Percentiles rank a stretch among this genome's conserved stretches.
Evolutionary conservation across 1,284 basidiomycete genomes (phyloP).

Genomic region (Apiotrichum brassicae): DNA sequence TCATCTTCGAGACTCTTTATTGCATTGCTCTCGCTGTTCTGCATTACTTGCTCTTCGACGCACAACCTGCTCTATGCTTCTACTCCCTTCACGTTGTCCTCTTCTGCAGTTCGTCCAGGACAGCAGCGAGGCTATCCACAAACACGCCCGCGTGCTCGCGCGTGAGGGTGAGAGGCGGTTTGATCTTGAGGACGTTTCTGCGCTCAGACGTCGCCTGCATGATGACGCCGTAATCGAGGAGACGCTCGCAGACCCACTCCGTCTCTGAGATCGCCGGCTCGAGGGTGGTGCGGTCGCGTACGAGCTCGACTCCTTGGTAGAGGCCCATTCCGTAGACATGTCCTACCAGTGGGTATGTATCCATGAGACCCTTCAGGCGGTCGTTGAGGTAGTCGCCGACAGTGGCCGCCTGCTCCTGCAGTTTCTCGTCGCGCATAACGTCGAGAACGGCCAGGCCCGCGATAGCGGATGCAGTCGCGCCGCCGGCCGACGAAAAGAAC

Average conservation of each 20-base stretch:
- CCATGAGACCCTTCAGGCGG: neutral
- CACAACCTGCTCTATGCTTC: no score
- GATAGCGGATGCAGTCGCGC: slow-evolving; percentile 17
- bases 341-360: neutral
- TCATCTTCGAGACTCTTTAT: no score
- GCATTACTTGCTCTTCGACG: no score
- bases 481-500: slow-evolving; percentile 22
- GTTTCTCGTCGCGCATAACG: slow-evolving; percentile 7
- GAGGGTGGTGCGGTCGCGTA: neutral
- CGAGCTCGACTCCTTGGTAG: slow-evolving; percentile 16
- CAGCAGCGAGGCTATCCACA: slow-evolving; percentile 3
- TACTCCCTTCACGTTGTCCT: no score
- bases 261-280: slow-evolving; percentile 5
- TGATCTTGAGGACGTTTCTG: slow-evolving; percentile 17
- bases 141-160: slow-evolving; percentile 6
- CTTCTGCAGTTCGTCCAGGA: slow-evolving; percentile 5
- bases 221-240: slow-evolving; percentile 11
- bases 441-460: slow-evolving; percentile 11
- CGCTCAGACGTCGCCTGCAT: slow-evolving; percentile 12
- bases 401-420: slow-evolving; percentile 4
- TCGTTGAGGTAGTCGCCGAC: slow-evolving; percentile 4
- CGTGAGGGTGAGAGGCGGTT: slow-evolving; percentile 14
- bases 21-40: no score
- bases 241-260: slow-evolving; percentile 14
- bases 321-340: slow-evolving; percentile 9